Evolutionary conservation across 1,284 basidiomycete species (phyloP).

Genomic region (Lentinula novae-zelandiae): DNA sequence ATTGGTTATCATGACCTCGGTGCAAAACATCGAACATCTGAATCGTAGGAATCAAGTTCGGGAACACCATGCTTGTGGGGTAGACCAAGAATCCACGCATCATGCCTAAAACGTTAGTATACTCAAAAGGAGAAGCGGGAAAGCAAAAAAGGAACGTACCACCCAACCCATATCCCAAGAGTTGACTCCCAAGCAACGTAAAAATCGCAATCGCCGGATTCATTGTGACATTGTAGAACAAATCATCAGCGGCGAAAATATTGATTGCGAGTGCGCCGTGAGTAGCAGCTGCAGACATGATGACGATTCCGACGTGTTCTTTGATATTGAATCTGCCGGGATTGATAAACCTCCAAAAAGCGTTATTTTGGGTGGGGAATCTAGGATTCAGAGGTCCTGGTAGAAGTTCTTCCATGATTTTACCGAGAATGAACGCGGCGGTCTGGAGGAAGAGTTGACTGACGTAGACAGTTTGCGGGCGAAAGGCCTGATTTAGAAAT

Average conservation of each 20-base stretch:
- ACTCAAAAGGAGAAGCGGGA: slow-evolving; percentile 11
- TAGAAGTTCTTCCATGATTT: slow-evolving; percentile 31
- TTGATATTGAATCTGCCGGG: slow-evolving; percentile 47
- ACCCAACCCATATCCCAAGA: slow-evolving; percentile 39
- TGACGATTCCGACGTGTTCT: slow-evolving; percentile 70
- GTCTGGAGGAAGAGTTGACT: slow-evolving; percentile 46
- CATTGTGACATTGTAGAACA: slow-evolving; percentile 33
- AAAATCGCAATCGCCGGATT: slow-evolving; percentile 36
- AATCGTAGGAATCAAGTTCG: slow-evolving; percentile 29
- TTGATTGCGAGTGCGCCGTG: slow-evolving; percentile 39
- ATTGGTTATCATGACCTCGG: slow-evolving; percentile 12
- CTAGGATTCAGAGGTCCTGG: slow-evolving; percentile 29
- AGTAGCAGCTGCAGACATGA: slow-evolving; percentile 60
- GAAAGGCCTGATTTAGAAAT: slow-evolving; percentile 18
- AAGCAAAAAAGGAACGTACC: slow-evolving; percentile 2
- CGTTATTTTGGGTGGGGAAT: slow-evolving; percentile 24
- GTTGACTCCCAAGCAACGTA: slow-evolving; percentile 33
- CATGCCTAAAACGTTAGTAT: slow-evolving; percentile 13
- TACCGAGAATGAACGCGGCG: slow-evolving; percentile 25
- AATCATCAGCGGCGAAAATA: slow-evolving; percentile 34
- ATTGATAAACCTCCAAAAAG: slow-evolving; percentile 35
- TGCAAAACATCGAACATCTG: slow-evolving; percentile 22
- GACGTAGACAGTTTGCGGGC: slow-evolving; percentile 42
- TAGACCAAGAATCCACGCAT: slow-evolving; percentile 24
- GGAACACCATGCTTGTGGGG: slow-evolving; percentile 24